These are phyloP conservation scores for Zygosaccharomyces sapae DNA, from an alignment of 1,139 yeast species.

Conservation along the genomic window DNA sequence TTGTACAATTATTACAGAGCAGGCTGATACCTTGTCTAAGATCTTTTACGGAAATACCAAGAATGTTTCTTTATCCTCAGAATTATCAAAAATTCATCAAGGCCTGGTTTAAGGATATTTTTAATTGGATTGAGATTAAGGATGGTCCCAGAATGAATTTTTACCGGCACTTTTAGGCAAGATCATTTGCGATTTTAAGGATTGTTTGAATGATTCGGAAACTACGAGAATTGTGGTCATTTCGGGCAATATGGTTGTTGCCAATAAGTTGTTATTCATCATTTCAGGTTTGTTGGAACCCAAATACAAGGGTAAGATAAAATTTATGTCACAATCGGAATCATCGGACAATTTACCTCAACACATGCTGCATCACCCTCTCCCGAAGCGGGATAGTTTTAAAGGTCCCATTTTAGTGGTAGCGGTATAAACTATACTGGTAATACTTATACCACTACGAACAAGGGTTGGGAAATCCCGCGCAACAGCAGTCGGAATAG, in stretches of 20 bases:
- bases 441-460: slow-evolving; percentile 17
- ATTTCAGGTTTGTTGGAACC: slow-evolving; percentile 44
- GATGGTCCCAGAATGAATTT: slow-evolving; percentile 46
- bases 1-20: slow-evolving; percentile 27
- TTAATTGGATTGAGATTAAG: slow-evolving; percentile 60
- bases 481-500: slow-evolving; percentile 20
- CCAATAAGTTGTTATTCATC: slow-evolving; percentile 54
- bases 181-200: slow-evolving; percentile 41
- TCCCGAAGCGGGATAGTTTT: slow-evolving; percentile 5
- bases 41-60: slow-evolving; percentile 35
- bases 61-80: slow-evolving; percentile 36
- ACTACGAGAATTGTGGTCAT: slow-evolving; percentile 50
- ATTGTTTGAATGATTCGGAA: slow-evolving; percentile 34
- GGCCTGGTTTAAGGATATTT: slow-evolving; percentile 56
- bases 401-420: slow-evolving; percentile 3
- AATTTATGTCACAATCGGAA: slow-evolving; percentile 8
- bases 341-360: slow-evolving; percentile 3
- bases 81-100: slow-evolving; percentile 29
- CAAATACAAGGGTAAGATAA: slow-evolving; percentile 20
- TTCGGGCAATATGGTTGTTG: slow-evolving; percentile 60
- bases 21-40: slow-evolving; percentile 33
- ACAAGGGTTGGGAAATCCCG: slow-evolving; percentile 37
- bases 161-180: slow-evolving; percentile 46
- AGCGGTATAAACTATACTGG: slow-evolving; percentile 15
- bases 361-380: neutral